phyloP scores from a whole-genome alignment of 139 green algal species.

The Closterium sp. region DNA sequence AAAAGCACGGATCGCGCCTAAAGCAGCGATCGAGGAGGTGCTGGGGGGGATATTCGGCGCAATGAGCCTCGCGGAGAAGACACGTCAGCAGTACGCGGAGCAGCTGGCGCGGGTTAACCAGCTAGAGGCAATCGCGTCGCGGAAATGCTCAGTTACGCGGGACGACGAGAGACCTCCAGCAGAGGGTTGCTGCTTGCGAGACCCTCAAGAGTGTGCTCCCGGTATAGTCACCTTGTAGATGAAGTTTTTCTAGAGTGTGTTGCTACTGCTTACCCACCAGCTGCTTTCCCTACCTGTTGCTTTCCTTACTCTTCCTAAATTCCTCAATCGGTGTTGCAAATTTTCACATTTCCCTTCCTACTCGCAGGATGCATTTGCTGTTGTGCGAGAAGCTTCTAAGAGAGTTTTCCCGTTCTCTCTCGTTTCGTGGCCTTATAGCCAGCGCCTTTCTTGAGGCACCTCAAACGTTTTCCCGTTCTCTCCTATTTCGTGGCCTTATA shows the following conservation, averaged over 20 bases:
- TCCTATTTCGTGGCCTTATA: too few species aligned
- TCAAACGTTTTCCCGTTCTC: too few species aligned
- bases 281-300: too few species aligned
- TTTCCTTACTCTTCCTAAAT: too few species aligned
- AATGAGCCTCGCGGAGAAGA: slow-evolving; percentile 39
- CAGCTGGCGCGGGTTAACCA: background rate
- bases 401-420: slow-evolving; percentile 68
- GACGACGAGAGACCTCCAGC: background rate
- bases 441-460: too few species aligned
- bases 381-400: slow-evolving; percentile 84
- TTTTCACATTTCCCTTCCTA: too few species aligned
- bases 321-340: too few species aligned
- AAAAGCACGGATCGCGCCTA: too few species aligned
- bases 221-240: background rate
- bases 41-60: slow-evolving; percentile 42
- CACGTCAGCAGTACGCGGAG: background rate
- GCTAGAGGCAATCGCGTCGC: background rate
- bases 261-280: too few species aligned
- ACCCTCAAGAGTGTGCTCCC: slow-evolving; percentile 1
- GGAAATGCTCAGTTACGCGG: background rate
- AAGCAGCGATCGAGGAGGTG: slow-evolving; percentile 4
- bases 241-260: background rate
- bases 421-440: too few species aligned
- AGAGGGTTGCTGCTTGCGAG: background rate
- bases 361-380: slow-evolving; percentile 49